Base-by-base conservation (phyloP, 768 basidiomycete genomes). In the Mycena rosella region DNA sequence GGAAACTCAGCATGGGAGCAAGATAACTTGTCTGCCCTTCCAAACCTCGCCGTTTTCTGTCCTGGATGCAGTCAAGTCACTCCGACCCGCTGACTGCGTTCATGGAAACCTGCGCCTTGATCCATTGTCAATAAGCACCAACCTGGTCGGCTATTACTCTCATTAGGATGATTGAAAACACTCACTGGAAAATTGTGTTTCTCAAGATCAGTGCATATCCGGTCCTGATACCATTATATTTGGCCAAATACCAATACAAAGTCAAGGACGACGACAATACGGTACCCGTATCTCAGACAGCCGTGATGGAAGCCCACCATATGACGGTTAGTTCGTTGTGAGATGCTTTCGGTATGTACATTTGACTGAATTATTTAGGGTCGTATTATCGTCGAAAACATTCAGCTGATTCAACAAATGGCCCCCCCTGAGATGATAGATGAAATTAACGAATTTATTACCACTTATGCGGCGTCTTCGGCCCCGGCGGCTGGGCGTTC, bases 211-310 rank as follows among this genome's bases (percentile, higher is more conserved):
- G 89, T 26, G 88, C 85, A 40, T 89, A 87, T 68, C 90, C 90
- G 4, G 78, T 91, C 34, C 81, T 91, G 24, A 75, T 91, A n/a
- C 90, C 90, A 6, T 73, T 90, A 6, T 92, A 91, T 76, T 78
- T 91, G 13, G 83, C 81, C 22, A 84, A 85, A 69, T 91, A 89
- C 72, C 84, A 85, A 69, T 91, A 89, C 72, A 71, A 71, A 29
- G 76, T 49, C 11, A 42, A 27, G 27, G 53, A 48, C 24, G 6
- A 20, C 20, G 34, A 58, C 4, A n/a, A n/a, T n/a, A n/a, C n/a
- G n/a, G n/a, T n/a, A n/a, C n/a, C n/a, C n/a, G n/a, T n/a, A 58
- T 36, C 7, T 30, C 34, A 49, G 30, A 77, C 77, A 6, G 56
- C 79, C 11, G 70, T 82, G 51, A 73, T 85, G 11, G 79, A 81